A percentile compares a stretch with the other conserved stretches of the same genome.
Conservation (phyloP, 257 asterid genomes). For the Buddleja alternifolia region DNA sequence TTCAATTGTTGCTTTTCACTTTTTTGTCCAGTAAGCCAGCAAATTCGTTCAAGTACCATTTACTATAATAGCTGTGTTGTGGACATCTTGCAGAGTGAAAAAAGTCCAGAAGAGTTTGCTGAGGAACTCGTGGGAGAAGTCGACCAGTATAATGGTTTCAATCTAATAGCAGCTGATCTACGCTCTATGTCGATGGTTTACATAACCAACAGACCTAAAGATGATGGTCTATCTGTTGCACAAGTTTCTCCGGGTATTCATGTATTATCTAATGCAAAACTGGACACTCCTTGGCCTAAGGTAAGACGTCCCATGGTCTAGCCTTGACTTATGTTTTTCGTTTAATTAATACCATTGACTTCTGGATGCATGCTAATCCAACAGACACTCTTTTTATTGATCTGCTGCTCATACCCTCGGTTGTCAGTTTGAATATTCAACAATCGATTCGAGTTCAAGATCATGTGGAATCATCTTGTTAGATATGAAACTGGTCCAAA, state of each 20-base stretch:
- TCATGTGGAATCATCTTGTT: not conserved
- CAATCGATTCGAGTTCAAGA: not conserved
- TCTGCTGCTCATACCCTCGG: no score
- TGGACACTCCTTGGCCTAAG: slow-evolving; percentile 93
- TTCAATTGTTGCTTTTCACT: not conserved
- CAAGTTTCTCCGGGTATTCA: slow-evolving; percentile 87
- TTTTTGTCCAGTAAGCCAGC: not conserved
- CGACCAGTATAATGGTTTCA: slow-evolving; percentile 63
- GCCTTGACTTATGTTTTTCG: no score
- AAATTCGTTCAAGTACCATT: no score
- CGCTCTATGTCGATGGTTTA: slow-evolving; percentile 71
- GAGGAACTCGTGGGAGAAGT: slow-evolving; percentile 61
- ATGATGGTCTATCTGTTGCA: slow-evolving; percentile 34
- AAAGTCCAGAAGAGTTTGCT: slow-evolving; percentile 64
- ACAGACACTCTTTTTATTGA: no score
- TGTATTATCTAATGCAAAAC: slow-evolving; percentile 74
- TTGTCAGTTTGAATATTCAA: not conserved
- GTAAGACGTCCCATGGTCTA: slow-evolving; percentile 33
- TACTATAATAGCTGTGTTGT: no score
- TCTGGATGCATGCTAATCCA: no score
- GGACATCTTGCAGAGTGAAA: slow-evolving; percentile 47
- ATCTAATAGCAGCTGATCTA: slow-evolving; percentile 74
- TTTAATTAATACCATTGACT: no score
- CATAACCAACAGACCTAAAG: slow-evolving; percentile 73
- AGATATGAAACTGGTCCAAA: no score